Evolutionary conservation across 441 rosid genomes (phyloP), one percentile per base, ranked within the genome.

Genomic region (Breynia disticha): DNA sequence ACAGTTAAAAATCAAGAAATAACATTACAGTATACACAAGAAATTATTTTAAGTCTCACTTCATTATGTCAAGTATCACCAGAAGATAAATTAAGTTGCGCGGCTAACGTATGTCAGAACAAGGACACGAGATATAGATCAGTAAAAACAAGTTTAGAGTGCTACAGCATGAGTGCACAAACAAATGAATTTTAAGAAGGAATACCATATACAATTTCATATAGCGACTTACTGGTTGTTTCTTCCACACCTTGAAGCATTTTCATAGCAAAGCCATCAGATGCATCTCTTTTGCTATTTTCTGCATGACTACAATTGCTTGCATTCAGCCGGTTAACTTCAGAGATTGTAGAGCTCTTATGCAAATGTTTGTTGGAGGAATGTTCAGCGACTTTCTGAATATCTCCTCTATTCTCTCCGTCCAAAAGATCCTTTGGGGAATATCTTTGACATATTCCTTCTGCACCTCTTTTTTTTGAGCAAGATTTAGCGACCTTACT

Each of bases 181-280:
- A 28, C 35, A 28, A 5, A 2, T 28, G 35, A 28, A 28, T 0
- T 28, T 4, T 28, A 28, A 28, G 35, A 28, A 28, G 35, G 8
- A 4, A 28, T 28, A 4, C 8, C 35, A 28, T 28, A 28, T 28
- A 28, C 8, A 28, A 28, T 28, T 28, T 9, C 35, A 28, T 5
- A 28, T 28, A 28, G 35, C 8, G 5, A 67, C 90, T 64, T 74
- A 90, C 98, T 89, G 12, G 78, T 57, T 52, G 79, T 69, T 71
- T 79, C 81, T 57, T 75, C 78, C 47, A 75, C 46, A 55, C 82
- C 88, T 52, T 68, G 74, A 48, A 67, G 67, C 60, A 71, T 56
- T 50, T 48, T 62, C 66, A 49, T 55, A 54, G 72, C 61, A 57
- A 72, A 78, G 52, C 60, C 68, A 62, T 71, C 75, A 46, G 68